A percentile compares a stretch with the other conserved stretches of the same genome.
Conservation (phyloP, 345 rosid species). For the Lepidium didymum region DNA sequence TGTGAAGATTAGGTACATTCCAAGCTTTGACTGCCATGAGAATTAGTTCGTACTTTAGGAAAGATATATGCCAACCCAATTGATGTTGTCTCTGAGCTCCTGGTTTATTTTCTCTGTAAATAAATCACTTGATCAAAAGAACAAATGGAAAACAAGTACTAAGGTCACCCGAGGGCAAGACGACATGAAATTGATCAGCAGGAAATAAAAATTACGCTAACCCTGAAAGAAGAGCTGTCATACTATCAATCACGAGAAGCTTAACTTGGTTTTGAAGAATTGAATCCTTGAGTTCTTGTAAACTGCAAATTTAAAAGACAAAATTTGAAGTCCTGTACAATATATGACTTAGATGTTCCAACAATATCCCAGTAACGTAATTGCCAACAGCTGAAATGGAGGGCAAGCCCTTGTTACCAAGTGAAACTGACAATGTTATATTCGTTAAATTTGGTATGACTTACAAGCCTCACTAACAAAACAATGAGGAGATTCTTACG, state of each 20-base stretch:
- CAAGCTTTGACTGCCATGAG: not conserved
- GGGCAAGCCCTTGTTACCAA: not conserved
- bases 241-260: conserved; percentile 81
- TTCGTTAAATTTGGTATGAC: not conserved
- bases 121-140: not conserved
- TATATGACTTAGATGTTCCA: too few species aligned
- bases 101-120: conserved; percentile 51
- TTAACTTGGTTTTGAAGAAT: conserved; percentile 67
- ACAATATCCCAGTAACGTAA: too few species aligned
- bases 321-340: not conserved
- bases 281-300: conserved; percentile 68
- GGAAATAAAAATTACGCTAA: conserved; percentile 13
- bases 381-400: too few species aligned
- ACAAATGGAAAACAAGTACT: not conserved
- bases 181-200: not conserved
- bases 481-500: not conserved
- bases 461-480: not conserved
- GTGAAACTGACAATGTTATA: not conserved
- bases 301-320: conserved; percentile 31
- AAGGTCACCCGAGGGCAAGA: not conserved
- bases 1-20: not conserved
- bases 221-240: conserved; percentile 88
- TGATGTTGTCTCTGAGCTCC: conserved; percentile 43
- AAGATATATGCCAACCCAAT: conserved; percentile 80
- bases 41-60: conserved; percentile 53